Evolutionary conservation across 495 filamentous ascomycete genomes (phyloP), one percentile per base, ranked within the genome.

Genomic region (Chaetomium tenue): DNA sequence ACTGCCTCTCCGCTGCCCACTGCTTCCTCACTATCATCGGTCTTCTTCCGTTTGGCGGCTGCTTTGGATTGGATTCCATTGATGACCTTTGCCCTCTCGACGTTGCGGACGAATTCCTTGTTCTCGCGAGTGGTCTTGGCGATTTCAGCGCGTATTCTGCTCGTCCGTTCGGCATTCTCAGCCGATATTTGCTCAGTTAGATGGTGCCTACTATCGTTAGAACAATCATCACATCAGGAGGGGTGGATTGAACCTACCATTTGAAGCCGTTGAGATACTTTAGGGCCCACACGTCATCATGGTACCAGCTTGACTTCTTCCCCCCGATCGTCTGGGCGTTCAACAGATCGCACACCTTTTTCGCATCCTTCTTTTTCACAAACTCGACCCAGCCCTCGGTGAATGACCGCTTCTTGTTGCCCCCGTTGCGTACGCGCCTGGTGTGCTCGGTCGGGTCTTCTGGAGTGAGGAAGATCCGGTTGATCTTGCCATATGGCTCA

Each of bases 301-400:
- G 85, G 75, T 97, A 98, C 76, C 87, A 95, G 15, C 86, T 83
- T 5, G 92, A 88, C 78, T 96, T 97, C 71, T 89, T 89, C 18
- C 92, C 94, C 28, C 92, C 92, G 51, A 97, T 87, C 26, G 83
- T 92, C 30, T 82, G 81, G 30, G 90, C 88, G 75, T 98, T 98
- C 40, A 98, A 75, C 3, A 89, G 83, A 70, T 96, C 92, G n/a
- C 89, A 92, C 7, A 84, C 90, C 12, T 87, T 75, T 71, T 95
- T 95, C 4, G 94, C 95, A 46, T 90, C 88, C 58, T 71, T 73
- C 59, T 74, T 75, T 33, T 64, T 64, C 25, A 83, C 74, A 69
- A 96, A 97, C 70, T 98, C 94, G 20, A 98, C 86, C 94, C 94
- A 98, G 2, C 94, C 94, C 72, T 98, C 95, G 7, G 86, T 87